Evolutionary conservation across 2,329 filamentous ascomycete species (phyloP), one percentile per base, ranked within the genome.

Genomic region (Fusarium albosuccineum): DNA sequence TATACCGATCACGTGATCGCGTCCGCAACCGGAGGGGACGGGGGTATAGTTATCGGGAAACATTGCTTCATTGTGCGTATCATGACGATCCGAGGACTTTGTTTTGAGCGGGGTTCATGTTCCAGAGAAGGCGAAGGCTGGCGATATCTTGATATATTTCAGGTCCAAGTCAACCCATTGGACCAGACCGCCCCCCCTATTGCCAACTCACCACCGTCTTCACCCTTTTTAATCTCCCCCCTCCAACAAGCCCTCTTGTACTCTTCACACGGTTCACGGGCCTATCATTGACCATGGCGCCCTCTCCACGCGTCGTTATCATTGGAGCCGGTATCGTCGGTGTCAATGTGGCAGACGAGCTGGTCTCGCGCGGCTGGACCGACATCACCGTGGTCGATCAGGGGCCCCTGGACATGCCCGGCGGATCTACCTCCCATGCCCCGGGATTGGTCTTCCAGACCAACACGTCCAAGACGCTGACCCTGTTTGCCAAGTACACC

Each of bases 271-370:
- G 22, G 11, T 30, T 40, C 34, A 57, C 50, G 46, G 45, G 45
- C 17, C 30, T 48, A 48, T 49, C 30, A 8, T 54, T 16, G 42
- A 48, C 34, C 50, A 72, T 70, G 62, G 60, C 66, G 26, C 60
- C 57, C 29, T 64, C 70, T 73, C 77, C 81, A 69, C 78, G 81
- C 68, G 84, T 89, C 62, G 84, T 88, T 60, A 87, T 89, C 62
- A 87, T 88, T 62, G 88, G 88, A 37, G 88, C 88, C 51, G 88
- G 88, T 48, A 89, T 90, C 59, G 88, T 90, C 60, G 88, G 88
- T 46, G 82, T 83, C 59, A 90, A 90, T 62, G 77, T 90, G 49
- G 88, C 88, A 49, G 88, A 90, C 69, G 88, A 90, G 81, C 82
- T 90, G 70, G 82, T 87, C 67, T 81, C 82, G 26, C 83, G 86